A percentile compares a stretch with the other conserved stretches of the same genome.
Evolutionary conservation across 305 asterid species (phyloP).

Genomic region (Solanum hybrid): DNA sequence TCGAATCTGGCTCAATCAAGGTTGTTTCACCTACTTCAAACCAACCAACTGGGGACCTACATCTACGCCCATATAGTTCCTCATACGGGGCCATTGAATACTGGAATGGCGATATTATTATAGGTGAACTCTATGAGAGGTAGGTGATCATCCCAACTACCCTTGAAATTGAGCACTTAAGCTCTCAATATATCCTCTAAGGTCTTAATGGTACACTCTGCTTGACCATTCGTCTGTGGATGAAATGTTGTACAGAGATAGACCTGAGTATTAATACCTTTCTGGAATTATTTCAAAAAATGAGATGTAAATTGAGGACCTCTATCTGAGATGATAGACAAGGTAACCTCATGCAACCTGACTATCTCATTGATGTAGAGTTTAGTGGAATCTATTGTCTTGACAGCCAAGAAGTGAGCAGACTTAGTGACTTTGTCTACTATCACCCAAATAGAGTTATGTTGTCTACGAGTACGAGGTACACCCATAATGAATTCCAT

Average conservation of each 20-base stretch:
- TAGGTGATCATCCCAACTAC: not conserved
- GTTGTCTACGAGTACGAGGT: not conserved
- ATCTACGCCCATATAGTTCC: not conserved
- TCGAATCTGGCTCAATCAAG: not conserved
- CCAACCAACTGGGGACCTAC: not conserved
- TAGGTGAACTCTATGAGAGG: not conserved
- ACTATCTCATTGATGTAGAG: not conserved
- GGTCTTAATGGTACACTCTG: not conserved
- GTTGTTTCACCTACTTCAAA: not conserved
- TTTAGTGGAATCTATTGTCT: not conserved
- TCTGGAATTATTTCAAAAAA: not conserved
- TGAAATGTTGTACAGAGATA: not conserved
- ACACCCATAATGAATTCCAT: not conserved
- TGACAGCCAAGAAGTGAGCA: not conserved
- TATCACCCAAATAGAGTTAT: not conserved
- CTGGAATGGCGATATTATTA: not conserved
- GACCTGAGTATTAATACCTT: no score
- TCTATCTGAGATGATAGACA: not conserved
- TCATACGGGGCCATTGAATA: not conserved
- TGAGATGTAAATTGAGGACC: not conserved
- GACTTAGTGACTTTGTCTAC: not conserved
- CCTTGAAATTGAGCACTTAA: not conserved
- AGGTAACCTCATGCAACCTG: not conserved
- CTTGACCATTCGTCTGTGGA: not conserved
- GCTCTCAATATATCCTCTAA: not conserved